These are phyloP conservation scores for Leccinum ochraceum DNA, from an alignment of 768 basidiomycete genomes.

Conservation along the genomic window DNA sequence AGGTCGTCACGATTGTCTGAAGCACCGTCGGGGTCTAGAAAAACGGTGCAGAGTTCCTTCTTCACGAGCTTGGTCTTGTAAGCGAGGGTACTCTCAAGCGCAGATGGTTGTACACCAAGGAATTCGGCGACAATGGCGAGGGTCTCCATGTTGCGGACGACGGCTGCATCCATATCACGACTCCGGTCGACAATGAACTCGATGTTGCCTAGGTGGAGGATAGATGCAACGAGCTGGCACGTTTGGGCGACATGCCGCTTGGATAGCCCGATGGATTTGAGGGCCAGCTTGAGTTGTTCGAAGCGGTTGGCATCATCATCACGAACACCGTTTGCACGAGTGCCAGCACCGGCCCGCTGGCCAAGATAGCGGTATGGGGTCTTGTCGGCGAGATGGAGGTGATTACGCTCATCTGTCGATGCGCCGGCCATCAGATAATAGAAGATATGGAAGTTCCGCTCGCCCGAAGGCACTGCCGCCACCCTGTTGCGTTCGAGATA, in stretches of 20 bases:
- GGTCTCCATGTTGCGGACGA: constrained; percentile 82
- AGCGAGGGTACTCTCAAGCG: constrained; percentile 78
- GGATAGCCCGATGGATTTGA: constrained; percentile 91
- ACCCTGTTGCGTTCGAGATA: constrained; percentile 92
- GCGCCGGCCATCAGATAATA: constrained; percentile 96
- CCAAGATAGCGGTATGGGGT: constrained; percentile 86
- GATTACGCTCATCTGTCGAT: constrained; percentile 81
- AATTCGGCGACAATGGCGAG: constrained; percentile 89
- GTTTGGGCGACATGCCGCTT: constrained; percentile 96
- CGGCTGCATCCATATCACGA: constrained; percentile 90
- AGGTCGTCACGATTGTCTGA: constrained; percentile 94
- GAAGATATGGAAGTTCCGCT: constrained; percentile 98
- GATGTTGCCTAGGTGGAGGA: constrained; percentile 95
- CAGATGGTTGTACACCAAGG: constrained; percentile 73
- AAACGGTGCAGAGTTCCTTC: constrained; percentile 96
- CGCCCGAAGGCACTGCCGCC: constrained; percentile 81
- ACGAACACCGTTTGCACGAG: constrained; percentile 46
- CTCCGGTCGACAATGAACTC: constrained; percentile 85
- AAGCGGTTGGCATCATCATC: constrained; percentile 86
- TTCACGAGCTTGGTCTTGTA: constrained; percentile 93
- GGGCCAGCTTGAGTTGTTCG: constrained; percentile 90
- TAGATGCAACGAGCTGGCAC: constrained; percentile 92
- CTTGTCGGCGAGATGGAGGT: constrained; percentile 82
- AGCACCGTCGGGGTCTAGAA: constrained; percentile 93
- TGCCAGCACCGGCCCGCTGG: constrained; percentile 40